These are phyloP conservation scores for Kwoniella pini DNA, from an alignment of 768 basidiomycete genomes.

Conservation along the genomic window DNA sequence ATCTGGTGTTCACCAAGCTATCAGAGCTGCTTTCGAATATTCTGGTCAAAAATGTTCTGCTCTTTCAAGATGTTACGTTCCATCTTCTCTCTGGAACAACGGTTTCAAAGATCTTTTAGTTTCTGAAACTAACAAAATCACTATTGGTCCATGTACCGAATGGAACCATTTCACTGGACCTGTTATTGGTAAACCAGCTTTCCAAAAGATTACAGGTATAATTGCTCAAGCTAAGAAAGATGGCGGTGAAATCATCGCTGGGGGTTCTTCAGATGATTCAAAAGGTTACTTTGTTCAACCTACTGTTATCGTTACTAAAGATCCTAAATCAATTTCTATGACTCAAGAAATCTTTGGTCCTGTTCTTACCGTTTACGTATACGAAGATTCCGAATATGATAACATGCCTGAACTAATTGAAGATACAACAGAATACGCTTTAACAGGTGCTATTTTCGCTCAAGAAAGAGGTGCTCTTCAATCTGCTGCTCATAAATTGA, in stretches of 20 bases:
- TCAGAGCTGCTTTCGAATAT: conserved; percentile 92
- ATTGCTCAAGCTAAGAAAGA: conserved; percentile 81
- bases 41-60: conserved; percentile 99
- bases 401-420: conserved; percentile 85
- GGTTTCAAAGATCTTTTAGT: conserved; percentile 83
- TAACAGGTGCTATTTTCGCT: conserved; percentile 94
- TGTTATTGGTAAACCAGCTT: conserved; percentile 88
- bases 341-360: conserved; percentile 96
- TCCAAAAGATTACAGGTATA: conserved; percentile 79
- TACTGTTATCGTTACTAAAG: conserved; percentile 87
- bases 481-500: conserved; percentile 74
- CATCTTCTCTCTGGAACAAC: conserved; percentile 76
- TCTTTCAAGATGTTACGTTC: conserved; percentile 84
- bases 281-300: conserved; percentile 93
- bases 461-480: conserved; percentile 76
- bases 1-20: conserved; percentile 85
- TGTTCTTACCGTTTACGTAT: conserved; percentile 88
- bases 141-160: conserved; percentile 72
- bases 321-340: conserved; percentile 86
- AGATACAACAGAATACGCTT: conserved; percentile 77
- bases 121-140: conserved; percentile 76
- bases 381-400: conserved; percentile 81
- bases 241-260: conserved; percentile 86
- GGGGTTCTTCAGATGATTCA: conserved; percentile 76
- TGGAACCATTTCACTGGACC: conserved; percentile 91